Evolutionary conservation across 2,329 filamentous ascomycete genomes (phyloP), one percentile per base, ranked within the genome.

Genomic region (Neonectria coccinea): DNA sequence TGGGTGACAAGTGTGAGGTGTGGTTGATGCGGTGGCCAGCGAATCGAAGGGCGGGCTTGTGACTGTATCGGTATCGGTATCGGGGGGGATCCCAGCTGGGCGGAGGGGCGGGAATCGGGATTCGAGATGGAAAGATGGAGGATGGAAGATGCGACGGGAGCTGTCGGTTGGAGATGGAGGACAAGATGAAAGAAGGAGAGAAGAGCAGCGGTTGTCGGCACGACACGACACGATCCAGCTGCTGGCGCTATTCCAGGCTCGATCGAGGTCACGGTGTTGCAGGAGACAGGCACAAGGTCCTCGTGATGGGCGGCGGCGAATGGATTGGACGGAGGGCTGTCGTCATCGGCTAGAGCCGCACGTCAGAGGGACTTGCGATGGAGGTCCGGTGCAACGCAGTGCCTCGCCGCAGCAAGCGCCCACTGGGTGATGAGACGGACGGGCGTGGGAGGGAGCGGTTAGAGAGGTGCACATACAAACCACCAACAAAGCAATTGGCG

Each of bases 311-410:
- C 63, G 59, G 58, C 67, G 54, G 62, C 62, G 68, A 71, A 61
- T 70, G 67, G 69, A 69, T 61, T 59, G 69, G 71, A 66, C 59
- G 59, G 62, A 53, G 59, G 62, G 59, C 59, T 70, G 68, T 67
- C 72, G 72, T 74, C 72, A 74, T 74, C 71, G 72, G 71, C 71
- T 71, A 71, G 72, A 69, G 65, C 67, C 65, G 68, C 67, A 74
- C 69, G 68, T 74, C 71, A 73, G 66, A 69, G 59, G 57, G 50
- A n/a, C 39, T 39, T 39, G 36, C 11, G 31, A 53, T 18, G 18
- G 51, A 33, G 42, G 41, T n/a, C 52, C 36, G 44, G 59, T 52
- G 39, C 10, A 44, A 41, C 39, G n/a, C 16, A 42, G 27, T 51
- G n/a, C 29, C 48, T 51, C 48, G 48, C 48, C 48, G 48, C 48